phyloP scores from a whole-genome alignment of 345 rosid species.

The Populus nigra region DNA sequence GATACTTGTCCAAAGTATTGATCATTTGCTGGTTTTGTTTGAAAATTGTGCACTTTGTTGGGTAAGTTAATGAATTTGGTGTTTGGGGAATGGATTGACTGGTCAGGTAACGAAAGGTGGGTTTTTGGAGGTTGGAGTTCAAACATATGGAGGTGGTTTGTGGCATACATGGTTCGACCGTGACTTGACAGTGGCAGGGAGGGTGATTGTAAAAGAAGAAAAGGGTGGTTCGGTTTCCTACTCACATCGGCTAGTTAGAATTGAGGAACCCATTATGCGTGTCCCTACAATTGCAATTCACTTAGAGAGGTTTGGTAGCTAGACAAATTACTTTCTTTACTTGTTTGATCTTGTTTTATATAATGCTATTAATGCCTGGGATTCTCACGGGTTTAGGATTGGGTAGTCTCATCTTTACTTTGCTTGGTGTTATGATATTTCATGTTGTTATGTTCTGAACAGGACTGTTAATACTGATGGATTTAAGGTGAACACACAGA shows the following conservation, averaged over 20 bases:
- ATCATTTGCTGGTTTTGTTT: not conserved
- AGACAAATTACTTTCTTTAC: not conserved
- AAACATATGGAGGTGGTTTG: constrained; percentile 88
- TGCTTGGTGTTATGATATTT: not conserved
- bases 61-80: not conserved
- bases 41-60: not conserved
- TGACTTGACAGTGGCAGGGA: constrained; percentile 90
- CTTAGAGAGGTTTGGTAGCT: constrained; percentile 64
- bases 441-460: constrained; percentile 18
- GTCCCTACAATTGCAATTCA: constrained; percentile 93
- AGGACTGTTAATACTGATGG: constrained; percentile 82
- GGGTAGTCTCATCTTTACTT: not conserved
- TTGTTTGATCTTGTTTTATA: not conserved
- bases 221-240: constrained; percentile 56
- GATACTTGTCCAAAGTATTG: not conserved
- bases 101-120: constrained; percentile 72
- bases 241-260: constrained; percentile 68
- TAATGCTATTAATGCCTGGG: not conserved
- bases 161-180: constrained; percentile 99
- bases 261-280: constrained; percentile 86
- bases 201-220: constrained; percentile 64
- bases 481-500: constrained; percentile 86
- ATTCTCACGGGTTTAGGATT: constrained; percentile 2
- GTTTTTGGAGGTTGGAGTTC: constrained; percentile 88
- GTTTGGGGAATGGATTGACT: constrained; percentile 13